Base-by-base conservation (phyloP, 2,329 filamentous ascomycete species). In the Clarireedia homoeocarpa region DNA sequence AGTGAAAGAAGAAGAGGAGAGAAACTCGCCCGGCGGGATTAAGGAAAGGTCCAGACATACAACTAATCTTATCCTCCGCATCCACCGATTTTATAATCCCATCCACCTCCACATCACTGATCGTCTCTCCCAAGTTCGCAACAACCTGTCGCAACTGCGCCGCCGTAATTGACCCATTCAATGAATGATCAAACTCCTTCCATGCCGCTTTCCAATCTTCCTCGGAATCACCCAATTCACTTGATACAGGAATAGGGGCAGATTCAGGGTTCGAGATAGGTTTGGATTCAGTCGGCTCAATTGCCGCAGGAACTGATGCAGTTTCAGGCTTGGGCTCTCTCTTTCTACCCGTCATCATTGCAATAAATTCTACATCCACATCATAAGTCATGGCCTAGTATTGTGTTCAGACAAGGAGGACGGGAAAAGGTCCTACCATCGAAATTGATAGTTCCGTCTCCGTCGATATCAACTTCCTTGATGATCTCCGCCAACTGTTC, bases 401-500 rank as follows among this genome's bases (percentile, higher is more conserved):
- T 27, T 24, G 1, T 4, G 20, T 20, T 20, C 20, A 53, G 40
- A 42, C 5, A 7, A 48, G 5, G 6, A 24, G 38, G 36, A 26
- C 6, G 40, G 10, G 34, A 7, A n/a, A 45, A 26, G 23, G 9
- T 3, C 60, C 7, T 70, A 81, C 79, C 79, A 56, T 82, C 77
- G 69, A 85, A 84, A 68, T 83, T 81, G 66, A 85, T 83, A 63
- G 80, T 81, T 69, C 82, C 82, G 64, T 81, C 83, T 69, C 82
- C 81, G 72, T 85, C 81, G 62, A 77, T 73, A 63, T 85, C 82
- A 60, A 83, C 81, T 71, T 85, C 82, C 71, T 82, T 83, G 73
- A 85, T 82, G 74, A 85, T 83, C 69, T 85, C 81, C 68, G 82
- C 77, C 53, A 85, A 74, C 71, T 85, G 82, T 14, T 46, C 40